phyloP scores from a whole-genome alignment of 2,329 filamentous ascomycete species.

The Zymoseptoria passerinii region DNA sequence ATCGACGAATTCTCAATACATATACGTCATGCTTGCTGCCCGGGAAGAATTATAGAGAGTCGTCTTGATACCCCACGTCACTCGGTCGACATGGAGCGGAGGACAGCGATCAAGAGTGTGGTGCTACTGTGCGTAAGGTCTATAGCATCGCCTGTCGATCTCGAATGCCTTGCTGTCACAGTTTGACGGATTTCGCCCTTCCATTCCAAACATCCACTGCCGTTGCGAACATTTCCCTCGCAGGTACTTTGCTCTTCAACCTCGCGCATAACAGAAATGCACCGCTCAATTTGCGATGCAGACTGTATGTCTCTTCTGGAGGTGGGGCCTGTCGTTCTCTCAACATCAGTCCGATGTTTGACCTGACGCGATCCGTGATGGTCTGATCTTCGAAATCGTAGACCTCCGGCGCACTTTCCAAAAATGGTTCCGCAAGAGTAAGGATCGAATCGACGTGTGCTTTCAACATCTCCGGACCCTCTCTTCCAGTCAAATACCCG shows the following conservation, averaged over 20 bases:
- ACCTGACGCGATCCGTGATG: slow-evolving; percentile 86
- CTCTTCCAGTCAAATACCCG: slow-evolving; percentile 86
- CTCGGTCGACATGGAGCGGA: no score
- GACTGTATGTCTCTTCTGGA: slow-evolving; percentile 92
- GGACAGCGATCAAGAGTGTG: not conserved
- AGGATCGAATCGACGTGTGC: slow-evolving; percentile 83
- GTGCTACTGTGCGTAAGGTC: not conserved
- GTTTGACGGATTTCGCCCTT: slow-evolving; percentile 15
- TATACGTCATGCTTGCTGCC: no score
- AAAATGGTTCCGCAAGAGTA: slow-evolving; percentile 87
- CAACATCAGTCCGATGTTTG: slow-evolving; percentile 86
- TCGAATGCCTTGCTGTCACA: not conserved
- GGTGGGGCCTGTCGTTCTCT: slow-evolving; percentile 80
- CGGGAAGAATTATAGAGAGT: no score
- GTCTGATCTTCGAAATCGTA: slow-evolving; percentile 95
- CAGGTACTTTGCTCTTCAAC: slow-evolving; percentile 73
- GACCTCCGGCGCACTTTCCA: slow-evolving; percentile 62
- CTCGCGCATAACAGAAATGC: slow-evolving; percentile 88
- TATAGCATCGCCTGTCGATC: not conserved
- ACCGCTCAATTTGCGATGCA: slow-evolving; percentile 91
- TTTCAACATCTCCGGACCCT: slow-evolving; percentile 76
- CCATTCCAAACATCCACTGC: slow-evolving; percentile 37
- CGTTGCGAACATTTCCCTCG: slow-evolving; percentile 67
- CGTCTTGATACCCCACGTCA: no score
- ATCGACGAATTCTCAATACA: no score